Evolutionary conservation across 1,284 basidiomycete genomes (phyloP), one percentile per base, ranked within the genome.

Genomic region (Termitomyces sp.): DNA sequence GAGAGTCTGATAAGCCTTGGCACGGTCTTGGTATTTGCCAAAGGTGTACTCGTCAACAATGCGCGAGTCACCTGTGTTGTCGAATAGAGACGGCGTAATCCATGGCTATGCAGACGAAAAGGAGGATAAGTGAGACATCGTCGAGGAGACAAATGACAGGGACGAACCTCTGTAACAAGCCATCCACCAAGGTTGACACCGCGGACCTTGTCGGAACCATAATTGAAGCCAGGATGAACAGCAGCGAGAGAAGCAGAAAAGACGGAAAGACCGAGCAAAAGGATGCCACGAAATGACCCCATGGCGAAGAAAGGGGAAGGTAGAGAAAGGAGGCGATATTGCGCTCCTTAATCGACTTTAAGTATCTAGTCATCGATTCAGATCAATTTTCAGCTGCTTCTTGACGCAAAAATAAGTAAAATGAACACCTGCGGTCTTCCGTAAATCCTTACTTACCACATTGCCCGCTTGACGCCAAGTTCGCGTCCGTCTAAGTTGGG

Each of bases 21-120:
- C 60, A n/a, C 64, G 62, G 60, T 77, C 66, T 60, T 88, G 84
- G 56, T 77, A 78, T 62, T 83, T 76, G 41, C 84, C 78, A 60
- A 91, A 94, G 0, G 94, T 96, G 75, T 81, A 97, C 69, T 97
- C 91, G 68, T 95, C 92, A 52, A 93, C 69, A 50, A 85, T 88
- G 40, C 67, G 72, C 18, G 70, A 60, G 66, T 91, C 86, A 0
- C 75, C 85, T 0, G 91, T 92, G 62, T 79, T 75, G 60, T 92
- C 87, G 63, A 94, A 97, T 13, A 95, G 66, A 46, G 84, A 88
- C 6, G 92, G 92, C 0, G 88, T 91, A 57, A 91, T 89, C 87
- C 87, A 92, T n/a, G 90, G 88, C 85, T 68, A n/a, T 35, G 11
- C 24, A 43, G 28, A 31, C 3, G 10, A 26, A 19, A 19, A 37